phyloP scores from a whole-genome alignment of 78 protist species.

The Guillardia theta region DNA sequence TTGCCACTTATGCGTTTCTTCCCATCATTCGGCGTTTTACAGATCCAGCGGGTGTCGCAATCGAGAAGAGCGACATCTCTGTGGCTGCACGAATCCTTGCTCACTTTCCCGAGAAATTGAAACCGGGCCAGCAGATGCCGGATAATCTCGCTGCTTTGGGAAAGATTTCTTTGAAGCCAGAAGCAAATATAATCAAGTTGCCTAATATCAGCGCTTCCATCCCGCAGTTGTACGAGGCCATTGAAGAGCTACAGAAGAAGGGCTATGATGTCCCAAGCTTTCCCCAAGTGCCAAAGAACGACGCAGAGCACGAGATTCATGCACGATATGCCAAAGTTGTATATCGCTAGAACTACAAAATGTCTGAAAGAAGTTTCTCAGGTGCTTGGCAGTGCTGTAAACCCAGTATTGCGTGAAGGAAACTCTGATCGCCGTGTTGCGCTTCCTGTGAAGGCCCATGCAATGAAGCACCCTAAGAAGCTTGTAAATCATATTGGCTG shows the following conservation, averaged over 20 bases:
- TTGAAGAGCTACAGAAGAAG: constrained; percentile 42
- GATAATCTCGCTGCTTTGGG: constrained; percentile 41
- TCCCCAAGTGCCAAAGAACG: not conserved
- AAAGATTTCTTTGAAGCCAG: constrained; percentile 1
- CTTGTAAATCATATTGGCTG: too few relatives aligned
- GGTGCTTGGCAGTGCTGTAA: constrained; percentile 56
- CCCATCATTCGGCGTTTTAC: constrained; percentile 35
- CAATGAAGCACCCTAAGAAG: not conserved
- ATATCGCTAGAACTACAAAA: not conserved
- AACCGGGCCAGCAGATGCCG: not conserved
- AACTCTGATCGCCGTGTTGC: constrained; percentile 59
- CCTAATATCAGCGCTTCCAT: constrained; percentile 49
- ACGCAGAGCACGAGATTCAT: not conserved
- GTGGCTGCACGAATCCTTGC: constrained; percentile 39
- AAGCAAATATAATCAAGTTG: constrained; percentile 51
- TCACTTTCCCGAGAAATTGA: constrained; percentile 6
- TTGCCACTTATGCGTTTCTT: constrained; percentile 46
- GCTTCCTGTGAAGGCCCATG: constrained; percentile 42
- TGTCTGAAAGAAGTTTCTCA: not conserved
- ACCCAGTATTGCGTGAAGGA: constrained; percentile 57
- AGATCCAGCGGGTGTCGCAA: not conserved
- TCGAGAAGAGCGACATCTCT: constrained; percentile 33
- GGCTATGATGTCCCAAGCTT: constrained; percentile 5
- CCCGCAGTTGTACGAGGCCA: constrained; percentile 36
- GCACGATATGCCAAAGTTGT: not conserved